phyloP scores from a whole-genome alignment of 208 protist genomes.

The Leishmania major region DNA sequence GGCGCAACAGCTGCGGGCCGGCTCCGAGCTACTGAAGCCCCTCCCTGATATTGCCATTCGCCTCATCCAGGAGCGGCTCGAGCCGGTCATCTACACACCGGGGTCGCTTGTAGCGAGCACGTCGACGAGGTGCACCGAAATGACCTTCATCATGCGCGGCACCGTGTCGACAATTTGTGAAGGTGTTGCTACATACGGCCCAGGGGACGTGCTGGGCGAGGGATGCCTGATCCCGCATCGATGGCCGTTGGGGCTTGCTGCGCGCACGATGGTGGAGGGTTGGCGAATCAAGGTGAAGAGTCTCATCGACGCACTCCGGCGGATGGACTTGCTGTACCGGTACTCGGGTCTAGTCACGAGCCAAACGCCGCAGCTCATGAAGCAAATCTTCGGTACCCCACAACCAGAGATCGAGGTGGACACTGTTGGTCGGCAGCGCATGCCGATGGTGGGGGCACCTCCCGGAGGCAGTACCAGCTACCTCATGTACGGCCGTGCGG shows the following conservation, averaged over 20 bases:
- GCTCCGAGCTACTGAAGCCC: conserved; percentile 64
- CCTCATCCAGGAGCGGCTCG: conserved; percentile 83
- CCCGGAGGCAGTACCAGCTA: conserved; percentile 51
- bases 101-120: conserved; percentile 77
- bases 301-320: conserved; percentile 66
- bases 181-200: conserved; percentile 71
- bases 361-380: conserved; percentile 59
- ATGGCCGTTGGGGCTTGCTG: conserved; percentile 77
- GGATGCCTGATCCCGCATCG: conserved; percentile 80
- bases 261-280: conserved; percentile 88
- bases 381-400: conserved; percentile 66
- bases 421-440: conserved; percentile 64
- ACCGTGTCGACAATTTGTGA: conserved; percentile 57
- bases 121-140: conserved; percentile 60
- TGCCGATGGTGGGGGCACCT: conserved; percentile 66
- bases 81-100: conserved; percentile 80
- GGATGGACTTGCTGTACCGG: conserved; percentile 61
- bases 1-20: conserved; percentile 61
- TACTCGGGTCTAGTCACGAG: conserved; percentile 75
- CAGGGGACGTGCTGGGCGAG: conserved; percentile 79
- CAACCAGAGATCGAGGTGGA: conserved; percentile 70
- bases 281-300: conserved; percentile 69
- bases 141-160: conserved; percentile 82
- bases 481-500: conserved; percentile 54
- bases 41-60: conserved; percentile 66